Percentiles rank a stretch among this genome's conserved stretches.
phyloP scores from a whole-genome alignment of 2,329 filamentous ascomycete genomes.

The Saccharata proteae region DNA sequence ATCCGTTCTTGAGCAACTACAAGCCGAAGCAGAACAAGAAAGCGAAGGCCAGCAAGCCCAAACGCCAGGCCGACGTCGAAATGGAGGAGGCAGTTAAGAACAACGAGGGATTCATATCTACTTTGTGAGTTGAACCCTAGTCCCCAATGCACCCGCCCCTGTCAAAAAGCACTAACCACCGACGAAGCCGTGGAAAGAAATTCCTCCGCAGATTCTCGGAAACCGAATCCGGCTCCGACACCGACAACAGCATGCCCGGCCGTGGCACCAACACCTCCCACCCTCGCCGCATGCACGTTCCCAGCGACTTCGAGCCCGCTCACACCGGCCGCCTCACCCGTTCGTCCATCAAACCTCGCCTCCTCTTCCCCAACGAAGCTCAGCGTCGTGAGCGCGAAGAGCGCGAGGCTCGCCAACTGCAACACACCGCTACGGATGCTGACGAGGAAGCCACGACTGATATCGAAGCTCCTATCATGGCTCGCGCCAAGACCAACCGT shows the following conservation, averaged over 20 bases:
- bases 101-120: constrained; percentile 61
- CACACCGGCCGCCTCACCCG: constrained; percentile 43
- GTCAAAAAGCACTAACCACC: constrained; percentile 10
- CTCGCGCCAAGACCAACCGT: constrained; percentile 2
- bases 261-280: background rate
- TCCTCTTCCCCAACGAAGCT: constrained; percentile 52
- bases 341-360: constrained; percentile 58
- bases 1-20: constrained; percentile 59
- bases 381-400: constrained; percentile 29
- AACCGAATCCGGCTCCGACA: background rate
- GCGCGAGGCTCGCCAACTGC: too few relatives aligned
- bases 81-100: constrained; percentile 53
- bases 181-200: constrained; percentile 66
- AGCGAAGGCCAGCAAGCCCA: constrained; percentile 24
- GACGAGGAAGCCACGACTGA: constrained; percentile 49
- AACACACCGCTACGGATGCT: constrained; percentile 31
- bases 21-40: constrained; percentile 28
- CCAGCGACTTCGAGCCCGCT: too few relatives aligned
- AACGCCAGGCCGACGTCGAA: constrained; percentile 29
- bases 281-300: too few relatives aligned
- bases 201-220: constrained; percentile 55
- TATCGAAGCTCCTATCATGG: constrained; percentile 27
- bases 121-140: constrained; percentile 69
- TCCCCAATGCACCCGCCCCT: too few relatives aligned
- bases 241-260: constrained; percentile 3